Conservation (phyloP, 352 stramenopile genomes). For the Paralagenidium karlingii region DNA sequence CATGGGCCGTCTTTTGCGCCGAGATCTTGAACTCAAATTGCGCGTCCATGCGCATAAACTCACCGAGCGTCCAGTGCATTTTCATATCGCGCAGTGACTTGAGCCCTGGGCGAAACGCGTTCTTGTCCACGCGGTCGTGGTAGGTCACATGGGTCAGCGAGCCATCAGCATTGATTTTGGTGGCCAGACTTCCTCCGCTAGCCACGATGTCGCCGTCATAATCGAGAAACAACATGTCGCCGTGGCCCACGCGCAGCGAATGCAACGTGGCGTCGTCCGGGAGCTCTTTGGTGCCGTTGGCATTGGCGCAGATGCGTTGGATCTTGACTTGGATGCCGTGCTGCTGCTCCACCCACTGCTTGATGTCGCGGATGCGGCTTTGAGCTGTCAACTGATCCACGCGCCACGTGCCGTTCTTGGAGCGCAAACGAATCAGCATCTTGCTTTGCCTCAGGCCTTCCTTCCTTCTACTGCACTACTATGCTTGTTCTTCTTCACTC, state of each 20-base stretch:
- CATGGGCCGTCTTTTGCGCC: constrained; percentile 83
- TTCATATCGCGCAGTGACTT: constrained; percentile 96
- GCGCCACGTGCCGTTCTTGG: constrained; percentile 83
- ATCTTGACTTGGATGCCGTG: constrained; percentile 36
- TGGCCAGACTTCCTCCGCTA: constrained; percentile 13
- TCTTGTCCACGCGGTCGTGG: constrained; percentile 61
- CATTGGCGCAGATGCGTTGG: constrained; percentile 49
- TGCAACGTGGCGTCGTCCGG: constrained; percentile 40
- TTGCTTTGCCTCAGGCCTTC: too few relatives aligned
- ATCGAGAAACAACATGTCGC: constrained; percentile 70
- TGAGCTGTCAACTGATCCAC: constrained; percentile 41
- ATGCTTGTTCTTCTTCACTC: too few relatives aligned
- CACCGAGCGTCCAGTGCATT: constrained; percentile 96
- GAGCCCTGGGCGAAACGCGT: constrained; percentile 90
- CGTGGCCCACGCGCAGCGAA: constrained; percentile 46
- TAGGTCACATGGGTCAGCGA: constrained; percentile 68
- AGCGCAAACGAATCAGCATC: constrained; percentile 78
- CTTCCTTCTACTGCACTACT: too few relatives aligned
- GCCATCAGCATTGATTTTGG: constrained; percentile 69
- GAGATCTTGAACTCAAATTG: constrained; percentile 97
- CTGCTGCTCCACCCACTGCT: constrained; percentile 60
- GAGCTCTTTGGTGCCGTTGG: constrained; percentile 17
- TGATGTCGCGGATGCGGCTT: constrained; percentile 59
- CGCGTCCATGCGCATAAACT: constrained; percentile 96
- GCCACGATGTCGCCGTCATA: constrained; percentile 57